Percentiles rank a stretch among this genome's conserved stretches.
phyloP scores from a whole-genome alignment of 306 rosid species.

The Albizia julibrissin region DNA sequence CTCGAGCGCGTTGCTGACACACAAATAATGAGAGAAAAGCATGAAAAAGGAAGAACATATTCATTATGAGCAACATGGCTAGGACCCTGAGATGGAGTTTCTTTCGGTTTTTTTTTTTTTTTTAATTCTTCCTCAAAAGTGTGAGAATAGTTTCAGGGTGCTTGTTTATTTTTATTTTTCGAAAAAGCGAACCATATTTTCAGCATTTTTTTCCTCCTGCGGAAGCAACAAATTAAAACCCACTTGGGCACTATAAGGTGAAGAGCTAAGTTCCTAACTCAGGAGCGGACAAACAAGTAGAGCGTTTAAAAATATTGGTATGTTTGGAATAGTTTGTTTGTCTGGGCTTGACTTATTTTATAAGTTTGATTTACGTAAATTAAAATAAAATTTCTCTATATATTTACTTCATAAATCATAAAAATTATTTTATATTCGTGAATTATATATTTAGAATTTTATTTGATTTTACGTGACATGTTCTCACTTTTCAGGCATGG shows the following conservation, averaged over 20 bases:
- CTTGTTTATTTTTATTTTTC: background rate
- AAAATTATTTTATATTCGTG: too few relatives aligned
- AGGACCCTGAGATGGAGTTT: background rate
- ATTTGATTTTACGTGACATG: background rate
- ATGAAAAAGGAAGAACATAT: background rate
- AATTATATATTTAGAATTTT: background rate
- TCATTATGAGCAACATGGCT: background rate
- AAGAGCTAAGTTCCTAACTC: background rate
- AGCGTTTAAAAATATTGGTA: too few relatives aligned
- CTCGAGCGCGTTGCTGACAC: too few relatives aligned
- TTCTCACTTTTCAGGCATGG: background rate
- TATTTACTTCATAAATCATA: too few relatives aligned
- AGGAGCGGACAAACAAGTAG: background rate
- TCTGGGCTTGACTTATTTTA: too few relatives aligned
- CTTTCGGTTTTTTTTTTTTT: background rate
- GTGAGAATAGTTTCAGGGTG: background rate
- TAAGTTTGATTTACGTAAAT: too few relatives aligned
- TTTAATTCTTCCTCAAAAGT: background rate
- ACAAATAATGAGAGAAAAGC: background rate
- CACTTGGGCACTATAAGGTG: background rate
- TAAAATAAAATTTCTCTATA: too few relatives aligned
- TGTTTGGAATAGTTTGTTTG: too few relatives aligned
- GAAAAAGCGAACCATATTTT: background rate
- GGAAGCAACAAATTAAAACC: background rate
- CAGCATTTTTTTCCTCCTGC: background rate